phyloP scores from a whole-genome alignment of 257 asterid genomes.

The Petunia axillaris region DNA sequence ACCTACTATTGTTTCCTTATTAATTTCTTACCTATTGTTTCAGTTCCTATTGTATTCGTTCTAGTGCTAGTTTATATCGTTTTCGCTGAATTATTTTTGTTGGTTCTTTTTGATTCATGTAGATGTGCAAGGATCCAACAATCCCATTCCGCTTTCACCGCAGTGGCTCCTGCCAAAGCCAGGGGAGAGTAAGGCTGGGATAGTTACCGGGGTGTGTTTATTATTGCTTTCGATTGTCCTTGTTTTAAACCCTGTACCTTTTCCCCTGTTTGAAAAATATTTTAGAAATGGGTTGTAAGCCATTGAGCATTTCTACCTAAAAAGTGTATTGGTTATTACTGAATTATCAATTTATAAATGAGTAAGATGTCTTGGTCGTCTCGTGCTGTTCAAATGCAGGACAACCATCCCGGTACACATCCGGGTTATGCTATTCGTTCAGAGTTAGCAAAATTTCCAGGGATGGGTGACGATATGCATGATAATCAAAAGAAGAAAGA shows the following conservation, averaged over 20 bases:
- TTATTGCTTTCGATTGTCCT: slow-evolving; percentile 20
- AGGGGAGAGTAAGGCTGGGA: slow-evolving; percentile 79
- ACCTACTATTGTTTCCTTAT: background rate
- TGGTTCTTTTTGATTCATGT: slow-evolving; percentile 29
- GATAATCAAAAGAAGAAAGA: slow-evolving; percentile 77
- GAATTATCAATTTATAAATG: background rate
- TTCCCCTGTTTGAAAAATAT: slow-evolving; percentile 1
- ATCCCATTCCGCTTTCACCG: slow-evolving; percentile 88
- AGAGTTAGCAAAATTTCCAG: slow-evolving; percentile 57
- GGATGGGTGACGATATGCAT: slow-evolving; percentile 48
- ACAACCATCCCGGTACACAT: slow-evolving; percentile 49
- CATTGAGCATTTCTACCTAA: background rate
- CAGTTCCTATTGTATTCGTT: slow-evolving; percentile 6
- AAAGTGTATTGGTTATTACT: background rate
- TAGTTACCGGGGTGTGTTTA: slow-evolving; percentile 63
- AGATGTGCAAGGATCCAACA: slow-evolving; percentile 75
- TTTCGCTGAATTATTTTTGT: slow-evolving; percentile 12
- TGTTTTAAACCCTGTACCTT: slow-evolving; percentile 11
- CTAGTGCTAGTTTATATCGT: background rate
- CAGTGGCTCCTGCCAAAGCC: slow-evolving; percentile 93
- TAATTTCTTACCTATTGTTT: background rate
- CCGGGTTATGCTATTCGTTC: slow-evolving; percentile 49
- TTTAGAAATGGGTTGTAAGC: background rate
- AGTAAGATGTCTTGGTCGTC: background rate
- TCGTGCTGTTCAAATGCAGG: slow-evolving; percentile 45